Percentiles rank a stretch among this genome's conserved stretches.
phyloP scores from a whole-genome alignment of 139 green algal species.

The Microglena sp. region DNA sequence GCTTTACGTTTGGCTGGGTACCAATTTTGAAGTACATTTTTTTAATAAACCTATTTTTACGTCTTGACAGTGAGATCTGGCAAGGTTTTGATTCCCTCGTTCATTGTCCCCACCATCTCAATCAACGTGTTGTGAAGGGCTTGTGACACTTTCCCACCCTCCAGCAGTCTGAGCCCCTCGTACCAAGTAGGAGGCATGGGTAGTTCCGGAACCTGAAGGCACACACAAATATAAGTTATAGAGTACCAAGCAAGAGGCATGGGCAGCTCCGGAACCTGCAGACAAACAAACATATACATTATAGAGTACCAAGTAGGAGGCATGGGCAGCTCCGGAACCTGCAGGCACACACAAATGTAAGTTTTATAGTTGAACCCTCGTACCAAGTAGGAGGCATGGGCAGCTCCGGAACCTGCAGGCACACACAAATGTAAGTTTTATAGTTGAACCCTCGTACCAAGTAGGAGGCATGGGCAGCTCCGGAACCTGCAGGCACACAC shows the following conservation, averaged over 20 bases:
- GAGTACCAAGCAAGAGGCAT: background rate
- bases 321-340: background rate
- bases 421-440: too few species aligned
- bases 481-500: too few species aligned
- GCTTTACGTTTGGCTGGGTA: too few species aligned
- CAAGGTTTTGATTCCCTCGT: slow-evolving; percentile 29
- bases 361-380: too few species aligned
- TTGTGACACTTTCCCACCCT: slow-evolving; percentile 39
- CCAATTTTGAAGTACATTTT: too few species aligned
- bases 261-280: background rate
- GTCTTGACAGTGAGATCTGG: slow-evolving; percentile 16
- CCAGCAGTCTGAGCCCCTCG: slow-evolving; percentile 41
- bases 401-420: too few species aligned
- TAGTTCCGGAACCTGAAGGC: slow-evolving; percentile 39
- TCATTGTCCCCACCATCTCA: slow-evolving; percentile 55
- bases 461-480: too few species aligned
- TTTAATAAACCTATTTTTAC: too few species aligned
- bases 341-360: too few species aligned
- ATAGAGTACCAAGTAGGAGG: background rate
- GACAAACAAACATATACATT: too few species aligned
- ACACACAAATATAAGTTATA: background rate
- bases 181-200: slow-evolving; percentile 33
- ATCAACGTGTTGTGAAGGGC: slow-evolving; percentile 41
- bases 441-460: too few species aligned
- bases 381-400: too few species aligned